phyloP scores from a whole-genome alignment of 768 basidiomycete genomes.

The Russula sp. region DNA sequence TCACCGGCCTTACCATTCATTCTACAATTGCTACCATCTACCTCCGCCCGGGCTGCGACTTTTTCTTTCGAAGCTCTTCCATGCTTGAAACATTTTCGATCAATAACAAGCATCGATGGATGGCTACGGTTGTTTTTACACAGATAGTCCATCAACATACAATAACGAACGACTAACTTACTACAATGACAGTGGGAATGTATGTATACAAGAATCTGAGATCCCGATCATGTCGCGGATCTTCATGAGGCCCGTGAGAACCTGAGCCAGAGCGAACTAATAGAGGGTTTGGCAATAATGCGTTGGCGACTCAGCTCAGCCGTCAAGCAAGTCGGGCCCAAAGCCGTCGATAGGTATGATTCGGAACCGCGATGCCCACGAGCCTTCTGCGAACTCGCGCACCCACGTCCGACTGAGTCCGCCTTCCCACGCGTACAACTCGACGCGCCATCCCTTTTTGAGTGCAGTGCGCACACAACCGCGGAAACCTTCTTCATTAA shows the following conservation, averaged over 20 bases:
- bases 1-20: too few relatives aligned
- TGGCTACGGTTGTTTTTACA: constrained; percentile 7
- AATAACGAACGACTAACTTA: constrained; percentile 1
- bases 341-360: constrained; percentile 41
- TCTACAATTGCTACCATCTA: not conserved
- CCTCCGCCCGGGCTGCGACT: not conserved
- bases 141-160: constrained; percentile 4
- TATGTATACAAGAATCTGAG: constrained; percentile 10
- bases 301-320: constrained; percentile 30
- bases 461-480: constrained; percentile 84
- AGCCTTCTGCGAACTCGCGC: constrained; percentile 57
- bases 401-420: constrained; percentile 78
- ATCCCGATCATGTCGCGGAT: constrained; percentile 2
- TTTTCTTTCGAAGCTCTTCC: not conserved
- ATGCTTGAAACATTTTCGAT: constrained; percentile 9
- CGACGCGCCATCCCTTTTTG: constrained; percentile 90
- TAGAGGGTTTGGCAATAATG: constrained; percentile 7
- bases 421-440: constrained; percentile 89
- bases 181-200: not conserved
- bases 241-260: not conserved
- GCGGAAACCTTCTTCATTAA: constrained; percentile 89
- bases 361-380: constrained; percentile 35
- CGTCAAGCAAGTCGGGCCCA: constrained; percentile 41
- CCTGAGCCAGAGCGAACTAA: constrained; percentile 5
- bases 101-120: not conserved